Percentiles rank a stretch among this genome's conserved stretches.
phyloP scores from a whole-genome alignment of 2,329 filamentous ascomycete genomes.

The Pseudopyricularia javanii region DNA sequence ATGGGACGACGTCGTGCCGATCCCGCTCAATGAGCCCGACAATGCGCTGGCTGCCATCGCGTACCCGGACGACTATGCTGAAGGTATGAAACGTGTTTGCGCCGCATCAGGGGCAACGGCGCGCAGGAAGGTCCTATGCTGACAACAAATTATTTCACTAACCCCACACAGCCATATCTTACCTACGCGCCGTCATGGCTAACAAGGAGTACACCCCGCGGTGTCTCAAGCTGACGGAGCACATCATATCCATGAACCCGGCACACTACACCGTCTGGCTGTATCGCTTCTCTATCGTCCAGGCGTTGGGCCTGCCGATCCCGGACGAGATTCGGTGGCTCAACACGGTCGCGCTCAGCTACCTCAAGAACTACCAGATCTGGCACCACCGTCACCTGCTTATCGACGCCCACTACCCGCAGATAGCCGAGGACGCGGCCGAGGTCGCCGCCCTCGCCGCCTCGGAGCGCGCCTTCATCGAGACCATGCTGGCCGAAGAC shows the following conservation, averaged over 20 bases:
- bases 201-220: slow-evolving; percentile 70
- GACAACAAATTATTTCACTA: background rate
- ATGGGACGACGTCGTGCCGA: slow-evolving; percentile 77
- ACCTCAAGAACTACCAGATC: slow-evolving; percentile 98
- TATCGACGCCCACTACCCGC: slow-evolving; percentile 42
- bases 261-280: slow-evolving; percentile 99
- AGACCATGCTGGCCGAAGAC: slow-evolving; percentile 70
- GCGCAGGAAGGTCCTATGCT: background rate
- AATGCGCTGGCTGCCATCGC: slow-evolving; percentile 83
- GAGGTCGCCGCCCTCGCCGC: slow-evolving; percentile 44
- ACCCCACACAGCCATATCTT: slow-evolving; percentile 57
- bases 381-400: slow-evolving; percentile 68
- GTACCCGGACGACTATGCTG: slow-evolving; percentile 79
- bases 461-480: slow-evolving; percentile 65
- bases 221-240: slow-evolving; percentile 69
- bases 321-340: slow-evolving; percentile 73
- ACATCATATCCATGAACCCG: slow-evolving; percentile 86
- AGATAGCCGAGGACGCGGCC: slow-evolving; percentile 47
- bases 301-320: slow-evolving; percentile 52
- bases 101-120: background rate
- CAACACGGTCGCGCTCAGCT: slow-evolving; percentile 66
- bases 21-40: slow-evolving; percentile 73
- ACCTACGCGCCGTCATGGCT: slow-evolving; percentile 89
- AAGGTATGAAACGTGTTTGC: slow-evolving; percentile 35
- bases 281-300: slow-evolving; percentile 73